A percentile compares a stretch with the other conserved stretches of the same genome.
phyloP scores from a whole-genome alignment of 2,329 filamentous ascomycete species.

The Metarhizium anisopliae region DNA sequence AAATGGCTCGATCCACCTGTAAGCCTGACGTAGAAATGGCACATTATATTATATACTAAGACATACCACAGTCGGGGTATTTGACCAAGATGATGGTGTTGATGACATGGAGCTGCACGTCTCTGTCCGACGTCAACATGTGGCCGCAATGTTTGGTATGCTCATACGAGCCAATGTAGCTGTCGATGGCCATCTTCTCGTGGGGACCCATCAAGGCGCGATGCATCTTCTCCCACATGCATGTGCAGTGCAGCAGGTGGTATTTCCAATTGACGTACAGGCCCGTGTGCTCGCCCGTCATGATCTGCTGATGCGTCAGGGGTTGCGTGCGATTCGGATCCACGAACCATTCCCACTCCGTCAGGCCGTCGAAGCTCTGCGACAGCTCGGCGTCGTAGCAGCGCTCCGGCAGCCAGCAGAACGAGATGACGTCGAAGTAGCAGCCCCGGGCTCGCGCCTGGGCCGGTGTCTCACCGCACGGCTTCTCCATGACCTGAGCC shows the following conservation, averaged over 20 bases:
- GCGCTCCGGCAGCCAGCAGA: conserved; percentile 4
- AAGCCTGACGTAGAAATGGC: no score
- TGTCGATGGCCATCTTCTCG: conserved; percentile 2
- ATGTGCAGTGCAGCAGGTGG: conserved; percentile 4
- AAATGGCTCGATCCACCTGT: no score
- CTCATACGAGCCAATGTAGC: conserved; percentile 1
- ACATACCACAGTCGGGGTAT: no score
- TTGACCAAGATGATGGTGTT: neutral
- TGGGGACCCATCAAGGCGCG: conserved; percentile 1
- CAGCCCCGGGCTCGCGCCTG: conserved; percentile 3
- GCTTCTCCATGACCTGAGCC: neutral
- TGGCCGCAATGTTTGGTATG: neutral
- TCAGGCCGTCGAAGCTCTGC: neutral
- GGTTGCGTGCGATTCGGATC: conserved; percentile 3
- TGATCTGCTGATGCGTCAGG: conserved; percentile 1
- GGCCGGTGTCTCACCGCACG: conserved; percentile 1
- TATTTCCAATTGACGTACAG: conserved; percentile 8
- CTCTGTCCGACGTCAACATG: neutral
- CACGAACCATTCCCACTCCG: neutral
- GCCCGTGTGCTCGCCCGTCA: conserved; percentile 3
- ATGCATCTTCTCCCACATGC: conserved; percentile 8
- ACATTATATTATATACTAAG: no score
- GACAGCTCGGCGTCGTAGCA: conserved; percentile 6
- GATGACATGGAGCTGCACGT: neutral
- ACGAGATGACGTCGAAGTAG: conserved; percentile 5